A percentile compares a stretch with the other conserved stretches of the same genome.
Evolutionary conservation across 1,284 basidiomycete genomes (phyloP).

Genomic region (Ganoderma sp.): DNA sequence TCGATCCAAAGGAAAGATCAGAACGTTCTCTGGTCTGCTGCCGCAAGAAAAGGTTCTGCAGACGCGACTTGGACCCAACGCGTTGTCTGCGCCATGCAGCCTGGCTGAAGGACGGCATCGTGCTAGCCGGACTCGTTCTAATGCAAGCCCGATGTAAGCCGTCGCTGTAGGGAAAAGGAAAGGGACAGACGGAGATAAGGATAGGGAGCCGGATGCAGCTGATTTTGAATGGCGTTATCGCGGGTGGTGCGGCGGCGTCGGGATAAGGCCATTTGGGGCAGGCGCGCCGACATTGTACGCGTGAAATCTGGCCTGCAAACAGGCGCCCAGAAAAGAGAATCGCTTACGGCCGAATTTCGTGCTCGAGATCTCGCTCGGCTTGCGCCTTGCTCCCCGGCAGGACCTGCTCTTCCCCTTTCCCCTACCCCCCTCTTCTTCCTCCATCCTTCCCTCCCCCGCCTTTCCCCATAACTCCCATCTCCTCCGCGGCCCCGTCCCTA

Average conservation of each 20-base stretch:
- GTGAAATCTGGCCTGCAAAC: conserved; percentile 16
- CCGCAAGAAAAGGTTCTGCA: conserved; percentile 4
- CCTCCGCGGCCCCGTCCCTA: conserved; percentile 8
- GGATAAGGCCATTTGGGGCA: conserved; percentile 26
- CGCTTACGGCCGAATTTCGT: background rate
- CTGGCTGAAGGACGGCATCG: background rate
- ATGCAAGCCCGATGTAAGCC: background rate
- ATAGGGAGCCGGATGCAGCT: conserved; percentile 9
- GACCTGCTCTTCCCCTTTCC: conserved; percentile 7
- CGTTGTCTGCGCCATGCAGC: background rate
- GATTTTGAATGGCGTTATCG: conserved; percentile 18
- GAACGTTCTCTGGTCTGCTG: conserved; percentile 17
- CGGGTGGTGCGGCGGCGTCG: conserved; percentile 20
- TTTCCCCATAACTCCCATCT: conserved; percentile 21
- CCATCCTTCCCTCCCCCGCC: conserved; percentile 16
- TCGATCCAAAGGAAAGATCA: conserved; percentile 26
- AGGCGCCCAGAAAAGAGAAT: conserved; percentile 13
- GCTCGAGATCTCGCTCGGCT: conserved; percentile 21
- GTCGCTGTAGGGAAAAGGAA: background rate
- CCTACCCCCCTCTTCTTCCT: conserved; percentile 20
- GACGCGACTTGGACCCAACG: background rate
- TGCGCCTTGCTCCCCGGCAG: conserved; percentile 22
- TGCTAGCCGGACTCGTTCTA: background rate
- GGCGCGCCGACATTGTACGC: conserved; percentile 21
- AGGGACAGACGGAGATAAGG: background rate